Evolutionary conservation across 192 early-diverging fungal genomes (phyloP).

Genomic region (Dimargaris verticillata): DNA sequence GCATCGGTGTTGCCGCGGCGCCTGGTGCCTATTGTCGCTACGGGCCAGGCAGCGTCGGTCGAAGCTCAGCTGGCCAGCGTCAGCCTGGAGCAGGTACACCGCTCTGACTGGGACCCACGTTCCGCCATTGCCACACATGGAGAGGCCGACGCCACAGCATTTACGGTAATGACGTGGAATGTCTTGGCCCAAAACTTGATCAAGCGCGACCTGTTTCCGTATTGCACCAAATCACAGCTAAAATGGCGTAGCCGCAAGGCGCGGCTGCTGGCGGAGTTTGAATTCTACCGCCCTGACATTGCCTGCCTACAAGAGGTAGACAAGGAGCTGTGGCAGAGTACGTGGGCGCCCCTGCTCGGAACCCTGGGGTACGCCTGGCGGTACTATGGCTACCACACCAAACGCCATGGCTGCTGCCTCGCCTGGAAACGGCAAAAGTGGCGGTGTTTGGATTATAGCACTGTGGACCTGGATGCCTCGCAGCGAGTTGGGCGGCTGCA

Average conservation of each 20-base stretch:
- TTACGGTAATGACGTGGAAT: slow-evolving; percentile 44
- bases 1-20: too few relatives aligned
- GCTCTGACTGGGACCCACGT: not conserved
- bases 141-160: not conserved
- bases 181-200: slow-evolving; percentile 33
- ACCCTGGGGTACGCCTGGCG: slow-evolving; percentile 3
- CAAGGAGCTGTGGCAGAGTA: not conserved
- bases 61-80: too few relatives aligned
- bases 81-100: not conserved
- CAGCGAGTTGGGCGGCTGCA: not conserved
- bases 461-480: not conserved
- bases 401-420: slow-evolving; percentile 8
- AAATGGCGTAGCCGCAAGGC: slow-evolving; percentile 32
- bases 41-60: too few relatives aligned
- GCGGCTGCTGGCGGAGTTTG: slow-evolving; percentile 28
- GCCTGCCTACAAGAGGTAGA: slow-evolving; percentile 43
- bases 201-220: slow-evolving; percentile 33
- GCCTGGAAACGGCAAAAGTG: not conserved
- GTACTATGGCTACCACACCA: slow-evolving; percentile 1
- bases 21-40: too few relatives aligned
- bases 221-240: slow-evolving; percentile 32
- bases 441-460: not conserved
- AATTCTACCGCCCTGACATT: slow-evolving; percentile 27
- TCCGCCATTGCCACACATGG: not conserved
- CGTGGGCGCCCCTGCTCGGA: not conserved